Base-by-base conservation (phyloP, 257 asterid species). In the Ophiorrhiza pumila region DNA sequence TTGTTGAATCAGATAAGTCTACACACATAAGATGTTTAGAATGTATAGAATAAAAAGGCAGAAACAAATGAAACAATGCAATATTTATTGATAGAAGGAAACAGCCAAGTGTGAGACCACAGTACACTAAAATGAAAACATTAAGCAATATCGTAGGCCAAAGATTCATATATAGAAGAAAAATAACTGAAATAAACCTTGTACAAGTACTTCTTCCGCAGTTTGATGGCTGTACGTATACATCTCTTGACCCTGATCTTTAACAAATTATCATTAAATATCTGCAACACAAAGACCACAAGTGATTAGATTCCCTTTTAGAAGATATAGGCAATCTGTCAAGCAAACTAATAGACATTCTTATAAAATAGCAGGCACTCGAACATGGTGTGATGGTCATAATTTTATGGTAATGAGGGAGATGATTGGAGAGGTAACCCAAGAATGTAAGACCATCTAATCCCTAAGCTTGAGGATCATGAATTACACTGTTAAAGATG, bases 231-330 rank as follows among this genome's bases (percentile, higher is more conserved):
- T 61, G 90, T 85, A 53, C 82, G 94, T 74, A 92, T 82, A 75
- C 98, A 92, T 82, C 94, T 90, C 87, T 83, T 92, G 78, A 90
- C 95, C 80, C 91, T 88, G 87, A 92, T 83, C 86, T 92, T 89
- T 77, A 92, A 79, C 79, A 89, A 56, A 74, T 87, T 92, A 80
- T 92, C 98, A 67, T 92, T 92, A 80, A 88, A 92, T 80, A 92
- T 89, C 98, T 92, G 97, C 84, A 74, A 81, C 77, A 77, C 74
- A 47, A 64, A 67, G 35, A 61, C 69, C 71, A 72, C 49, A 67
- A 53, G 39, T 39, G 27, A 68, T 47, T 75, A 25, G 31, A 23
- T 29, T 47, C 20, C 72, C 31, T 5, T n/a, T 7, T 8, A 29
- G 31, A 39, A 68, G 72, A 68, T 47, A 17, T 53, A 34, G 25